Evolutionary conservation across 2,329 filamentous ascomycete genomes (phyloP).

Genomic region (Arthrobotrys musiformis): DNA sequence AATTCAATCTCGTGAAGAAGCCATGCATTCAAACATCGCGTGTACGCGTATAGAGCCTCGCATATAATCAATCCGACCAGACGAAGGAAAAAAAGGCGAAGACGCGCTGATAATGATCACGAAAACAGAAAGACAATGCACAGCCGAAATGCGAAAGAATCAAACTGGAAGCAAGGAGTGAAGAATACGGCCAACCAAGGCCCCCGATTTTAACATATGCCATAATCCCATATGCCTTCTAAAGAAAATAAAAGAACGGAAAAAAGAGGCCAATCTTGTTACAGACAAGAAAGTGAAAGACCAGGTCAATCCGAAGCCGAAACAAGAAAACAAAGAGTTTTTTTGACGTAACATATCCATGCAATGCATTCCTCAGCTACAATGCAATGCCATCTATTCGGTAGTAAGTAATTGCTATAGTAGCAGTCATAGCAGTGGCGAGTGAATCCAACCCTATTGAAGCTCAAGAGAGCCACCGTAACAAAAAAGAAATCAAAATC

Average conservation of each 20-base stretch:
- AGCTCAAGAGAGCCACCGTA: conserved; percentile 2
- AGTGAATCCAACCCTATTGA: not conserved
- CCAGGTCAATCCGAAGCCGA: not conserved
- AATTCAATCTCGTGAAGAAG: too few species aligned
- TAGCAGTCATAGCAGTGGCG: not conserved
- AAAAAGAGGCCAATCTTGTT: not conserved
- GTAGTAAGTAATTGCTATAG: conserved; percentile 6
- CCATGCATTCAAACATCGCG: too few species aligned
- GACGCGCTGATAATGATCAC: not conserved
- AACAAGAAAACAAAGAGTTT: not conserved
- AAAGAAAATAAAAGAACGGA: not conserved
- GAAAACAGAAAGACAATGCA: not conserved
- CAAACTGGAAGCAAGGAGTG: not conserved
- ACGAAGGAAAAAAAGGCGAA: not conserved
- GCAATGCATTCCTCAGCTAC: not conserved
- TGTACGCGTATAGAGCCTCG: not conserved
- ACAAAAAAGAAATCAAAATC: not conserved
- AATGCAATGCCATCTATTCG: conserved; percentile 21
- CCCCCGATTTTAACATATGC: not conserved
- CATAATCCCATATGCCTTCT: not conserved
- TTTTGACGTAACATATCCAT: conserved; percentile 2
- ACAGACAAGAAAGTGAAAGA: not conserved
- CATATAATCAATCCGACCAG: not conserved
- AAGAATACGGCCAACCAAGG: not conserved
- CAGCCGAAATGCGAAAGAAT: too few species aligned